Evolutionary conservation across 2,329 filamentous ascomycete species (phyloP), one percentile per base, ranked within the genome.

Genomic region (Pestalotiopsis sp.): DNA sequence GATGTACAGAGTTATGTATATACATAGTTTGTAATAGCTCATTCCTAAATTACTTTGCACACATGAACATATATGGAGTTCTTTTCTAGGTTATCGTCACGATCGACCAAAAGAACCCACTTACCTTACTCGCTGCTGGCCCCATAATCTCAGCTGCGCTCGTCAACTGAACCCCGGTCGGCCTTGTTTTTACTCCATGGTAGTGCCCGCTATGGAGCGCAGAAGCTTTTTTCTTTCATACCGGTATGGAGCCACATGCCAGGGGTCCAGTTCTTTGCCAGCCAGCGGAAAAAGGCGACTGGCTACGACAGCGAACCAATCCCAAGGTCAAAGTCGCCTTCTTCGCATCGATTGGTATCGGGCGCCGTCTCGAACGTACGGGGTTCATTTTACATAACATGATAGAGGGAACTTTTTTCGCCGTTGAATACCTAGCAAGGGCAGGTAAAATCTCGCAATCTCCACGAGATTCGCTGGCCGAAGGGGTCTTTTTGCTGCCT

Each of bases 221-320:
- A 31, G 27, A 31, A 31, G 27, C 27, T 31, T 31, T 31, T 31
- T 27, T 27, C 7, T 31, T 31, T 31, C 27, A 31, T 31, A 31
- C 20, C 45, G 45, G 7, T 52, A 52, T 52, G 45, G 45, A 52
- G 45, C 45, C 20, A 31, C 27, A 31, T n/a, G 45, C 14, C 45
- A 6, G 20, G 45, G 45, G 20, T 52, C 41, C 41, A 45, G 27
- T 31, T 45, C 13, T 45, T 45, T 20, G 45, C 17, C 17, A 52
- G 20, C 45, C 45, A 52, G 45, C 17, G 45, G 17, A 52, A 52
- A 52, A n/a, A 52, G 45, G n/a, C 45, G 45, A 52, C 45, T 52
- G 45, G 45, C 45, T 52, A 52, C 17, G 9, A 45, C 17, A n/a
- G 17, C 20, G 52, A 52, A 59, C 68, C 68, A 69, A 69, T 69